Conservation (phyloP, 208 protist species). For the Acanthamoeba lenticulata region DNA sequence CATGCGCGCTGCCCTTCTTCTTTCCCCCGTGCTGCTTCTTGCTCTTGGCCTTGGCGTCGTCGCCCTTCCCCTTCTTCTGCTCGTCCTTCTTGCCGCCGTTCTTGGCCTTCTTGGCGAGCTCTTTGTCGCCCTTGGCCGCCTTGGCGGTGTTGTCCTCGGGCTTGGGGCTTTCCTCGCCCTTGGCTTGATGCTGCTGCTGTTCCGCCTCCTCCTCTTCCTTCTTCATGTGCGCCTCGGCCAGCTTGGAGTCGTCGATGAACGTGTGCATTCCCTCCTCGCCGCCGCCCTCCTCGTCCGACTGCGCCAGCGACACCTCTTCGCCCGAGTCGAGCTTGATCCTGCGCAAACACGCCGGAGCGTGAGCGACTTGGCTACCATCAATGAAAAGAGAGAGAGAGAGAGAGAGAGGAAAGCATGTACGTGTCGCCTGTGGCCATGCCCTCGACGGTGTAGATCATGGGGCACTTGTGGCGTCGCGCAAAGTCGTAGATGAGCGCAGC, state of each 20-base stretch:
- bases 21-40: too few species aligned
- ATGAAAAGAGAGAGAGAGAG: too few species aligned
- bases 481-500: constrained; percentile 6
- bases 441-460: constrained; percentile 38
- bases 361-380: too few species aligned
- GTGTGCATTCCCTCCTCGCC: constrained; percentile 4
- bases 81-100: not conserved
- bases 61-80: not conserved
- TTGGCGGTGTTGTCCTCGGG: not conserved
- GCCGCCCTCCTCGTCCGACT: not conserved
- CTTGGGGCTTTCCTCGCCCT: not conserved
- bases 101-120: not conserved
- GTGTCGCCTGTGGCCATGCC: constrained; percentile 38
- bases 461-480: not conserved
- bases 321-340: not conserved
- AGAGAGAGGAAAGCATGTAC: too few species aligned
- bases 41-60: not conserved
- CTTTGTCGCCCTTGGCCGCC: not conserved
- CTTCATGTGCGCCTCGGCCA: constrained; percentile 23
- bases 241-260: constrained; percentile 11
- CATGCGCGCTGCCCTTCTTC: too few species aligned
- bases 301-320: not conserved
- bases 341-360: not conserved
- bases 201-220: constrained; percentile 44
- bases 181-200: too few species aligned